Conservation (phyloP, 2,329 filamentous ascomycete genomes). For the Zasmidium angulare region DNA sequence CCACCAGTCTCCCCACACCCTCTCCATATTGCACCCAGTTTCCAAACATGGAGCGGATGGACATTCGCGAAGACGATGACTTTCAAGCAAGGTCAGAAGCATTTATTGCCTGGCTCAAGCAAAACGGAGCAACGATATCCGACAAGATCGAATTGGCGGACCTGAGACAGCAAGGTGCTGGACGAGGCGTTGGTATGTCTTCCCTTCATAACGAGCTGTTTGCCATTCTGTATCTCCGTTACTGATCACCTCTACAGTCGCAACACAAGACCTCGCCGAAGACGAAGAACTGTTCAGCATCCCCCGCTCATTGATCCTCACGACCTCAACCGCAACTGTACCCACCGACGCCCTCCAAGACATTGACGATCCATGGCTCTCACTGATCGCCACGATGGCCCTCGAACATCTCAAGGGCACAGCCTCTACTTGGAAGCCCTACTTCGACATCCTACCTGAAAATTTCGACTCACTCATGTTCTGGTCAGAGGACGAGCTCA, state of each 20-base stretch:
- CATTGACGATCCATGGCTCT: conserved; percentile 49
- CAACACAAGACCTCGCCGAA: conserved; percentile 65
- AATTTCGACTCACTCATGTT: conserved; percentile 87
- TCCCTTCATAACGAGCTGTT: conserved; percentile 2
- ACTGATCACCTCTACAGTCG: conserved; percentile 56
- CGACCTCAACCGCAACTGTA: conserved; percentile 69
- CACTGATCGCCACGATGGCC: conserved; percentile 75
- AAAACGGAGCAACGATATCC: conserved; percentile 55
- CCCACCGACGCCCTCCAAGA: conserved; percentile 39
- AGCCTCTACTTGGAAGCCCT: conserved; percentile 71
- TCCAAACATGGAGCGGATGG: conserved; percentile 9
- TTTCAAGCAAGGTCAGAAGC: conserved; percentile 44
- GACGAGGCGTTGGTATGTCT: conserved; percentile 62
- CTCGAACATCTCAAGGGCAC: conserved; percentile 66
- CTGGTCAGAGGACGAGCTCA: conserved; percentile 71
- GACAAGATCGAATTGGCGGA: conserved; percentile 60
- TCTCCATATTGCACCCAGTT: conserved; percentile 4
- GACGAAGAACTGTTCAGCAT: conserved; percentile 81
- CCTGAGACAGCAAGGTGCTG: conserved; percentile 55
- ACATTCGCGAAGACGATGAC: conserved; percentile 23
- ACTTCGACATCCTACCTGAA: conserved; percentile 71
- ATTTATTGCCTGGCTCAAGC: conserved; percentile 60
- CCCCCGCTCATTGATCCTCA: conserved; percentile 70
- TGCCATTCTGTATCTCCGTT: too few relatives aligned
- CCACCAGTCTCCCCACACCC: not conserved